These are phyloP conservation scores for Teunomyces stri DNA, from an alignment of 805 yeast genomes.

Conservation along the genomic window DNA sequence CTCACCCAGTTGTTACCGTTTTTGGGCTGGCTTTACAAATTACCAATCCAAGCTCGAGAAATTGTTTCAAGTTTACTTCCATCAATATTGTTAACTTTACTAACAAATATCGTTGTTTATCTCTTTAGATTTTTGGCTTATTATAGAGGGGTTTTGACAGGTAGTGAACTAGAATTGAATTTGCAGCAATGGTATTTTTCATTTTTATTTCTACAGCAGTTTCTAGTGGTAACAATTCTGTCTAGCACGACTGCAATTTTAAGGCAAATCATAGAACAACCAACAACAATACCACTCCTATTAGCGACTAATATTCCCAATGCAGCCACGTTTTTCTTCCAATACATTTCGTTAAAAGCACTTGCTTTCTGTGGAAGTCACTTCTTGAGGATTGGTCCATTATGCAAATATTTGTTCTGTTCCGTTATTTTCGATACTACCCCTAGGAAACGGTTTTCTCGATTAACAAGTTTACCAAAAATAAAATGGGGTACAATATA, in stretches of 20 bases:
- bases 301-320: conserved; percentile 80
- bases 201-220: conserved; percentile 78
- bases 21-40: conserved; percentile 49
- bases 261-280: conserved; percentile 62
- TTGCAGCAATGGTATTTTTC: conserved; percentile 76
- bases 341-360: conserved; percentile 72
- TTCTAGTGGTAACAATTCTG: conserved; percentile 80
- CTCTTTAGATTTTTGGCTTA: conserved; percentile 54
- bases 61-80: conserved; percentile 65
- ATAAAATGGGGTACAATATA: conserved; percentile 77
- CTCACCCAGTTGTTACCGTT: conserved; percentile 61
- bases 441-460: conserved; percentile 54
- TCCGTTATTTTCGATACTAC: conserved; percentile 47
- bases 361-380: conserved; percentile 72
- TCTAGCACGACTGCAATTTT: conserved; percentile 69
- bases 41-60: conserved; percentile 54
- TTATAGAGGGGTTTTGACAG: conserved; percentile 59
- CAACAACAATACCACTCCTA: conserved; percentile 67
- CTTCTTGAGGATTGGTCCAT: conserved; percentile 56
- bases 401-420: conserved; percentile 40
- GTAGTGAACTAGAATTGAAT: conserved; percentile 63
- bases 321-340: conserved; percentile 82
- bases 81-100: conserved; percentile 57
- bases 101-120: conserved; percentile 62
- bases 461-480: conserved; percentile 43